Base-by-base conservation (phyloP, 495 filamentous ascomycete genomes). In the Neurospora terricola region DNA sequence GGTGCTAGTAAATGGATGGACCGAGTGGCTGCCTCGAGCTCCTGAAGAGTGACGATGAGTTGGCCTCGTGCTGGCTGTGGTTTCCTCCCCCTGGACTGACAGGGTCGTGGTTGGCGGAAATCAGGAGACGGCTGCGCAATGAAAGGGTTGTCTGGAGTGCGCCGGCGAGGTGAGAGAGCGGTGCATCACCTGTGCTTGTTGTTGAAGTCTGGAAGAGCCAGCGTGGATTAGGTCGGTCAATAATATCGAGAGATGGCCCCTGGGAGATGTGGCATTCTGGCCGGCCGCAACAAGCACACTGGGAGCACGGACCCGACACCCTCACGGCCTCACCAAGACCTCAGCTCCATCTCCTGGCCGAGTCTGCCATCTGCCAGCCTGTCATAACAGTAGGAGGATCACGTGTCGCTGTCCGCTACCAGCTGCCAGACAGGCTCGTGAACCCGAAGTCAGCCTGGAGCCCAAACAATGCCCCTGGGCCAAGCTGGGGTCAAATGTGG, bases 231-330 rank as follows among this genome's bases (percentile, higher is more conserved):
- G 72, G 71, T 76, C 72, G 70, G 77, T 75, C 78, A 73, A 40
- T 59, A 78, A 76, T 76, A 75, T 78, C 77, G 54, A 77, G 75
- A 73, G 76, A 45, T 66, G 72, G 72, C 66, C 74, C 77, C 73
- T 73, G 75, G 76, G 78, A 81, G 79, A 81, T 80, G 80, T 81
- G 78, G 78, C 80, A 81, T 79, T 78, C 75, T 77, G 75, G 78
- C 69, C 76, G 70, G 42, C 72, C 71, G 69, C 62, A 36, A 36
- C 69, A 34, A 34, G 11, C 54, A 71, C 43, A 59, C 27, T 3
- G 23, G 23, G 54, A 66, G 54, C 54, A 66, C 54, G 54, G 54
- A 66, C 54, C 54, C 54, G 54, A 66, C 54, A 66, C 54, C 54
- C 54, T 66, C 30, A 11, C 54, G 54, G 54, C 54, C 54, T 34